phyloP scores from a whole-genome alignment of 306 rosid genomes.

The Quercus variabilis region DNA sequence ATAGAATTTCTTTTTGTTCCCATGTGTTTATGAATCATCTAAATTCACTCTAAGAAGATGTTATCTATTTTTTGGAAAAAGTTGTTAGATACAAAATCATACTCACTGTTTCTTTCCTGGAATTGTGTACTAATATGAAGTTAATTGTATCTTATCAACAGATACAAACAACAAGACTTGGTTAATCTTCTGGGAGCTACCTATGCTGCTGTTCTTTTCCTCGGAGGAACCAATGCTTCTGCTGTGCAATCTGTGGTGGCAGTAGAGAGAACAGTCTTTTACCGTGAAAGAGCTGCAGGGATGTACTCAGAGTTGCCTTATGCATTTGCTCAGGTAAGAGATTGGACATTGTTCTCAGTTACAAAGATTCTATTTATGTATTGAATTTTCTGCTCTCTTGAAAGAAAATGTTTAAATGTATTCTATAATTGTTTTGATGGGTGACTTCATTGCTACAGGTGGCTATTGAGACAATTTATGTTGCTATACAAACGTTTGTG shows the following conservation, averaged over 20 bases:
- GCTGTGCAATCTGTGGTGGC: slow-evolving; percentile 64
- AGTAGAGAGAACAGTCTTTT: slow-evolving; percentile 67
- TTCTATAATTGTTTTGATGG: background rate
- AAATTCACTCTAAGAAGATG: background rate
- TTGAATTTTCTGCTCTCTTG: background rate
- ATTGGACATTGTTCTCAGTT: background rate
- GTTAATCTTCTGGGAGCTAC: slow-evolving; percentile 59
- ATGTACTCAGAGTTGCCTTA: slow-evolving; percentile 77
- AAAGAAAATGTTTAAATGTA: background rate
- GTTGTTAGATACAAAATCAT: background rate
- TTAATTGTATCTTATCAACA: slow-evolving; percentile 18
- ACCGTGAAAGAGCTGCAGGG: slow-evolving; percentile 84
- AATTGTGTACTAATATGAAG: background rate
- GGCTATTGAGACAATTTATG: slow-evolving; percentile 64
- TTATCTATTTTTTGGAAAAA: background rate
- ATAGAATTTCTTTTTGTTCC: background rate
- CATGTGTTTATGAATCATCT: background rate
- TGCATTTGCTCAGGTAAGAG: slow-evolving; percentile 67
- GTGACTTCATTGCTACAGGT: slow-evolving; percentile 40
- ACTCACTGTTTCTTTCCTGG: background rate
- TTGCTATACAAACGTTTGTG: slow-evolving; percentile 41
- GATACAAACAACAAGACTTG: slow-evolving; percentile 48
- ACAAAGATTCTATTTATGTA: background rate
- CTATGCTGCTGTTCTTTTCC: slow-evolving; percentile 63
- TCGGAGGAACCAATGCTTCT: slow-evolving; percentile 50